Base-by-base conservation (phyloP, 305 asterid species). In the Fraxinus platypoda region DNA sequence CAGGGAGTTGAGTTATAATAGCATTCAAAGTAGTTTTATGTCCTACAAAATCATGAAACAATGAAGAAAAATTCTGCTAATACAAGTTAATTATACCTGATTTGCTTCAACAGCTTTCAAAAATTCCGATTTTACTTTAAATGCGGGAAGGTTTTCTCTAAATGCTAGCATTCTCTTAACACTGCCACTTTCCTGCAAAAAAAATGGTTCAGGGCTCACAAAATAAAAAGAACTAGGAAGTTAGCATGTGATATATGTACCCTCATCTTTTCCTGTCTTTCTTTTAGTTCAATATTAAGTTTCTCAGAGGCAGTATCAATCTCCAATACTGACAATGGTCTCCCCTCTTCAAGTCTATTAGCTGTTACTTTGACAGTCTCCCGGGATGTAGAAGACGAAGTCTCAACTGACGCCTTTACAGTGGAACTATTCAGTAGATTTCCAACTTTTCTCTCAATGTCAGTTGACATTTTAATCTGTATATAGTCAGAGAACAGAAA, bases 61-160 rank as follows among this genome's bases (percentile, higher is more conserved):
- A 28, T 35, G 19, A 73, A 28, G 37, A 25, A 26, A 8, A 25
- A 66, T 66, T 66, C 35, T 8, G 35, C 34, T 68, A 73, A 49
- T 57, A 31, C 76, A 43, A 37, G 41, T 79, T 46, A 31, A 64
- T 54, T 34, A 46, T 81, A 93, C 99, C 97, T 94, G 99, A 88
- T 91, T 89, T 87, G 82, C 86, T 23, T 91, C 92, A 80, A 96
- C 97, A 59, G 98, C 98, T 86, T 93, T 88, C 90, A 94, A 82
- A 87, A 96, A 93, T 72, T 93, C 97, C 30, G 92, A 85, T 85
- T 91, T 96, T 43, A 88, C 87, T 87, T 96, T 92, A 85, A 82
- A 94, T 49, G 98, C 98, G 0, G 98, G 98, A 80, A 96, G 95
- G 87, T 91, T 92, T 86, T 91, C 98, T 87, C 98, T 89, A 82